These are phyloP conservation scores for Calonectria honghensis DNA, from an alignment of 2,329 filamentous ascomycete species.

Conservation along the genomic window DNA sequence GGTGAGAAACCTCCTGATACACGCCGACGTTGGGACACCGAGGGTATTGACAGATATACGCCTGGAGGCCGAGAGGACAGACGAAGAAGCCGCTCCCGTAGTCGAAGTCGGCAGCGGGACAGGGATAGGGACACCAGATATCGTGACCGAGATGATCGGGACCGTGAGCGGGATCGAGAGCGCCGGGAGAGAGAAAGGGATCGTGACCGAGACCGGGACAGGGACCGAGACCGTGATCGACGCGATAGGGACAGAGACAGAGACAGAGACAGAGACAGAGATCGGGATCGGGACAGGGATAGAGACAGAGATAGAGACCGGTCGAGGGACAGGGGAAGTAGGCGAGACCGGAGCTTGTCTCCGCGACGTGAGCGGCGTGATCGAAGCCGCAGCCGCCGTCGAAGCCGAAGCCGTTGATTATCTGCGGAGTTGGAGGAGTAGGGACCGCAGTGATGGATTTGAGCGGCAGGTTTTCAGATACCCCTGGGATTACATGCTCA, in stretches of 20 bases:
- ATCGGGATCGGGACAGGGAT: conserved; percentile 57
- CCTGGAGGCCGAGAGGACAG: conserved; percentile 66
- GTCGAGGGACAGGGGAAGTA: conserved; percentile 45
- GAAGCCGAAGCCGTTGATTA: conserved; percentile 61
- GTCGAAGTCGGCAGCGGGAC: conserved; percentile 59
- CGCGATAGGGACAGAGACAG: conserved; percentile 53
- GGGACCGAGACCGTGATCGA: conserved; percentile 56
- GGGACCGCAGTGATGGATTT: not conserved
- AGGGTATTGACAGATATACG: conserved; percentile 67
- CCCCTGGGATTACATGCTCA: conserved; percentile 34
- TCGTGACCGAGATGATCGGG: conserved; percentile 54
- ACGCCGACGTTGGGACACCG: conserved; percentile 53
- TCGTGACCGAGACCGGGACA: conserved; percentile 40
- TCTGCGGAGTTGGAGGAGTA: not conserved
- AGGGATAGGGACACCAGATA: conserved; percentile 53
- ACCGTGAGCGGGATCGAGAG: conserved; percentile 39
- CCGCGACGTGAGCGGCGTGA: conserved; percentile 60
- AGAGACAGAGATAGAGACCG: conserved; percentile 52
- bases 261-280: conserved; percentile 73
- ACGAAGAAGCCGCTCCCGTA: conserved; percentile 60
- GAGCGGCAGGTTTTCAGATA: conserved; percentile 43
- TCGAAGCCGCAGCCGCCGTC: conserved; percentile 63
- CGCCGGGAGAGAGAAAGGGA: conserved; percentile 41
- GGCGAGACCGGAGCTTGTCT: conserved; percentile 60
- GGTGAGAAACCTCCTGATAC: conserved; percentile 68